phyloP scores from a whole-genome alignment of 169 alveolate species.

The Theileria annulata region DNA sequence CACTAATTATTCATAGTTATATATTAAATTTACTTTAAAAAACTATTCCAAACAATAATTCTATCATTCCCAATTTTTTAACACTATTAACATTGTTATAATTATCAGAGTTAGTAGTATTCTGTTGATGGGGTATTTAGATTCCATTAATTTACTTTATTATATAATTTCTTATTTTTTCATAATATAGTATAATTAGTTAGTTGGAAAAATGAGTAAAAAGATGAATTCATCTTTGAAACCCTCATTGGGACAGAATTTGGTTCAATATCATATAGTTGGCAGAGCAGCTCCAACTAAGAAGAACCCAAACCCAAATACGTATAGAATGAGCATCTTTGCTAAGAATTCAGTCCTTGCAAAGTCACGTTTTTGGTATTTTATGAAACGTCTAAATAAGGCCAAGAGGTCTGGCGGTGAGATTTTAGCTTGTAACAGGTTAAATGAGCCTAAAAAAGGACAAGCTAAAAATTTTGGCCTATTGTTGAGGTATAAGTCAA shows the following conservation, averaged over 20 bases:
- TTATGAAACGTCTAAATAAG: slow-evolving; percentile 93
- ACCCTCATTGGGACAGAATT: slow-evolving; percentile 73
- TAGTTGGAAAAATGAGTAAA: slow-evolving; percentile 34
- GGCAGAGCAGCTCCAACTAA: slow-evolving; percentile 96
- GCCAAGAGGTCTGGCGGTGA: slow-evolving; percentile 95
- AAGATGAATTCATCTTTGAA: slow-evolving; percentile 69
- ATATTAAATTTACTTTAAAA: background rate
- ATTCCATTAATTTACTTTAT: background rate
- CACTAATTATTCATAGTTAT: too few species aligned
- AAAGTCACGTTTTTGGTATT: slow-evolving; percentile 96
- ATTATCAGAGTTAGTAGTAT: background rate
- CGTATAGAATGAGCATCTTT: slow-evolving; percentile 95
- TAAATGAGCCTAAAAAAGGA: slow-evolving; percentile 87
- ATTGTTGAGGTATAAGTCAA: slow-evolving; percentile 95
- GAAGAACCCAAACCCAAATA: slow-evolving; percentile 86
- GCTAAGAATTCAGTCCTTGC: slow-evolving; percentile 96
- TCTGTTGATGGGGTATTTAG: background rate
- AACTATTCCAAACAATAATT: background rate
- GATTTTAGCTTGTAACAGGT: slow-evolving; percentile 89
- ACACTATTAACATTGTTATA: background rate
- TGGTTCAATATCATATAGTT: slow-evolving; percentile 91
- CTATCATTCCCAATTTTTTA: background rate
- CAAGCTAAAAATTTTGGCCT: slow-evolving; percentile 96
- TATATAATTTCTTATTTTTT: background rate
- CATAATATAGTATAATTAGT: background rate